Percentiles rank a stretch among this genome's conserved stretches.
phyloP scores from a whole-genome alignment of 257 asterid species.

The Solanum boliviense region DNA sequence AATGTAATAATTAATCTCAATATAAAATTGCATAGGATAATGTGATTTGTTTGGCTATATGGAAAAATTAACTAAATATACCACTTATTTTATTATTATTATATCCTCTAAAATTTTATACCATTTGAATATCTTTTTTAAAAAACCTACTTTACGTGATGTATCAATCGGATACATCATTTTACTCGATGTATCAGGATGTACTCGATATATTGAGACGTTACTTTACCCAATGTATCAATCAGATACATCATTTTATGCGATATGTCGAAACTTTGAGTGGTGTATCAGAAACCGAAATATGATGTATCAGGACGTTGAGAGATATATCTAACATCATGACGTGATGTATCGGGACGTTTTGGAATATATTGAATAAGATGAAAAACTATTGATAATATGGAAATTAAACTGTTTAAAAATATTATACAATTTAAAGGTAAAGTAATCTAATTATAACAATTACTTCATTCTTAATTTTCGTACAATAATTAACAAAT shows the following conservation, averaged over 20 bases:
- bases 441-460: not conserved
- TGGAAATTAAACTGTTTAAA: fast-evolving
- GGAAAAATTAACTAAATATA: not conserved
- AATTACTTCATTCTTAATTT: not conserved
- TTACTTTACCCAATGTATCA: fast-evolving
- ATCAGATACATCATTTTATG: fast-evolving
- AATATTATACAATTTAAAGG: not conserved
- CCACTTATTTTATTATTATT: too few species aligned
- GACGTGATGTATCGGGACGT: too few species aligned
- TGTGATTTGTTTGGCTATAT: not conserved
- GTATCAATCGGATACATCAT: too few species aligned
- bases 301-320: fast-evolving
- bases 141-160: too few species aligned
- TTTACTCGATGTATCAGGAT: fast-evolving
- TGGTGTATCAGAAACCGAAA: fast-evolving
- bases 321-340: fast-evolving
- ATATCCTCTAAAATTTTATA: too few species aligned
- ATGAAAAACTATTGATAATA: not conserved
- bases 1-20: not conserved
- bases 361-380: too few species aligned
- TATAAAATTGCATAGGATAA: not conserved
- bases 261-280: fast-evolving
- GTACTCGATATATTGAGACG: fast-evolving
- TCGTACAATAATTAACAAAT: not conserved
- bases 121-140: too few species aligned